Base-by-base conservation (phyloP, 371 early-diverging fungal genomes). In the Mortierella sp. region DNA sequence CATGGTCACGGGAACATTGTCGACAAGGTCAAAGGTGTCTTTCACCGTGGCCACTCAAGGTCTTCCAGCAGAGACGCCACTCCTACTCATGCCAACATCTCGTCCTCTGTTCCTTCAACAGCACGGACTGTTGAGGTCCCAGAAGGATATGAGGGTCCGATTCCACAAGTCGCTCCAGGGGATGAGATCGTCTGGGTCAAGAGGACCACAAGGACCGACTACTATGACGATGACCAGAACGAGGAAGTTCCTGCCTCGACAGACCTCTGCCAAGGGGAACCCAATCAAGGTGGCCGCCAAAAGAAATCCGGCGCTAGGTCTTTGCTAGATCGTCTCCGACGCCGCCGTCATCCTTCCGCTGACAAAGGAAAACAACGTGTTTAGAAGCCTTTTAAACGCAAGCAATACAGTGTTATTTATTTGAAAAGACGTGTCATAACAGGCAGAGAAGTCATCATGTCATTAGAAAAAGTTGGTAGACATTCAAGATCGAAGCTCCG, bases 351-450 rank as follows among this genome's bases (percentile, higher is more conserved):
- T 41, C n/a, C 51, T 4, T 19, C 34, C 49, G 53, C 27, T 0
- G 63, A 69, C 49, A 70, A 70, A 46, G 71, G 71, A 59, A 70
- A 70, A 51, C 54, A 55, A 13, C 63, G 63, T 17, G 34, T 34
- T 34, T 34, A 34, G 34, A n/a, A n/a, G n/a, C n/a, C n/a, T n/a
- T n/a, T n/a, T n/a, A n/a, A n/a, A n/a, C n/a, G n/a, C n/a, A n/a
- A n/a, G n/a, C n/a, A n/a, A n/a, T n/a, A n/a, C n/a, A n/a, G n/a
- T n/a, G n/a, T n/a, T n/a, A n/a, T 34, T 34, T 34, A 34, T 34
- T 34, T 10, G 34, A 34, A 10, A 34, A 10, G 10, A 34, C 7
- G 10, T 4, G 34, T 34, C 34, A 34, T 34, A 34, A 34, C 34
- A 34, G 34, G 4, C 10, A 7, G 34, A 34, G 34, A 34, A 34